phyloP scores from a whole-genome alignment of 352 stramenopile genomes.

The Phytophthora idaei region DNA sequence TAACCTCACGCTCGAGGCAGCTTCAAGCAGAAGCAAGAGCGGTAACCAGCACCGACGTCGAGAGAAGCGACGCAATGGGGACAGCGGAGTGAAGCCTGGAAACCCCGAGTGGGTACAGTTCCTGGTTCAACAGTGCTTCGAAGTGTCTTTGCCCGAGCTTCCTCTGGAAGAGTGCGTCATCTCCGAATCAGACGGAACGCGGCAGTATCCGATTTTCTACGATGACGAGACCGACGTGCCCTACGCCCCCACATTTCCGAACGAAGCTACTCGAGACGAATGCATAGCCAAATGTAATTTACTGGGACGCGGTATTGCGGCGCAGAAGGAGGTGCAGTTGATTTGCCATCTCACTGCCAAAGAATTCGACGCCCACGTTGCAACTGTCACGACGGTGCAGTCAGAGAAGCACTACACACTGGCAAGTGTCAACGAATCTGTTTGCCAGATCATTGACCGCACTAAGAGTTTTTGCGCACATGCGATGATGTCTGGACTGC shows the following conservation, averaged over 20 bases:
- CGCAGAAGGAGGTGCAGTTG: slow-evolving; percentile 48
- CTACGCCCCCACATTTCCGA: slow-evolving; percentile 24
- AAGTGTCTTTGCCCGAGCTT: slow-evolving; percentile 48
- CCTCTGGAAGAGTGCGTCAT: slow-evolving; percentile 49
- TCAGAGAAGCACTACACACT: slow-evolving; percentile 38
- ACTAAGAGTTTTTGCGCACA: slow-evolving; percentile 49
- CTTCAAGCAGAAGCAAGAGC: slow-evolving; percentile 15
- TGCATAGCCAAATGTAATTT: slow-evolving; percentile 41
- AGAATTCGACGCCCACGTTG: slow-evolving; percentile 44
- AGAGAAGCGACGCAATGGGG: slow-evolving; percentile 27
- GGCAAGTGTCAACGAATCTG: slow-evolving; percentile 20
- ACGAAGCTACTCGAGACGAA: slow-evolving; percentile 38
- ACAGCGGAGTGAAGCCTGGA: slow-evolving; percentile 15
- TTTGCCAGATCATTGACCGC: slow-evolving; percentile 22
- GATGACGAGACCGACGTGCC: slow-evolving; percentile 43
- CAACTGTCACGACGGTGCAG: slow-evolving; percentile 47
- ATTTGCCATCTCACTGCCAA: slow-evolving; percentile 60
- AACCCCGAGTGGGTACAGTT: slow-evolving; percentile 46
- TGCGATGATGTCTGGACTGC: slow-evolving; percentile 30
- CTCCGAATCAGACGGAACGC: slow-evolving; percentile 46
- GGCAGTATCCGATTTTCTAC: slow-evolving; percentile 56
- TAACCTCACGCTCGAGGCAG: slow-evolving; percentile 3
- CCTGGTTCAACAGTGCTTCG: slow-evolving; percentile 69
- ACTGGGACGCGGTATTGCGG: slow-evolving; percentile 15
- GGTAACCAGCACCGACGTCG: slow-evolving; percentile 18